Evolutionary conservation across 495 filamentous ascomycete genomes (phyloP), one percentile per base, ranked within the genome.

Genomic region (Hyaloscypha variabilis): DNA sequence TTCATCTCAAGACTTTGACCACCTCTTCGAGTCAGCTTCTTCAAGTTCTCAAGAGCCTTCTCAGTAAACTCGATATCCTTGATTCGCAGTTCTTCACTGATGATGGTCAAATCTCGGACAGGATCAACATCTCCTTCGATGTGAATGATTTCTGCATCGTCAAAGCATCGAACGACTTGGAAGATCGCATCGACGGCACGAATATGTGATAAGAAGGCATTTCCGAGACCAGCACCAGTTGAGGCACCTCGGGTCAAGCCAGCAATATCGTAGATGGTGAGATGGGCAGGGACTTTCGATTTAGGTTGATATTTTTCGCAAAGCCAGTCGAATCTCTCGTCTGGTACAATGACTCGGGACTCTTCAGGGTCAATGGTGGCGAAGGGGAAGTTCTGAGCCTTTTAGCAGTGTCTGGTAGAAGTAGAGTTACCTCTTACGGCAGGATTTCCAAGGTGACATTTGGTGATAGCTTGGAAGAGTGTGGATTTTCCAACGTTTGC

Each of bases 401-500:
- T 46, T 72, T 25, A 65, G 66, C 46, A 26, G 25, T 6, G 23
- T 57, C 51, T 26, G 10, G 39, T 36, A 34, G 59, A 28, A 60
- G 60, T 42, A 36, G 24, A 50, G 19, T 50, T 52, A 8, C 64
- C 58, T 42, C 85, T 73, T 82, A 92, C 90, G 78, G 95, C 96
- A 69, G 96, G 96, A 82, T 99, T 99, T 81, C 96, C 96, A 71
- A 99, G 86, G 67, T 87, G 88, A 78, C 90, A 97, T 83, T 97
- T 97, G 68, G 96, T 99, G 82, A 99, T 97, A 69, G 96, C 93
- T 81, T 99, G 96, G 84, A 99, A 99, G 72, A 99, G 90, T 26
- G 96, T 99, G 64, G 96, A 99, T 81, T 99, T 99, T 75, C 96
- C 96, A 68, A 99, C 96, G 78, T 99, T 99, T 74, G 96, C 96